Percentiles rank a stretch among this genome's conserved stretches.
Conservation (phyloP, 2,329 filamentous ascomycete genomes). For the Penicillium sp. region DNA sequence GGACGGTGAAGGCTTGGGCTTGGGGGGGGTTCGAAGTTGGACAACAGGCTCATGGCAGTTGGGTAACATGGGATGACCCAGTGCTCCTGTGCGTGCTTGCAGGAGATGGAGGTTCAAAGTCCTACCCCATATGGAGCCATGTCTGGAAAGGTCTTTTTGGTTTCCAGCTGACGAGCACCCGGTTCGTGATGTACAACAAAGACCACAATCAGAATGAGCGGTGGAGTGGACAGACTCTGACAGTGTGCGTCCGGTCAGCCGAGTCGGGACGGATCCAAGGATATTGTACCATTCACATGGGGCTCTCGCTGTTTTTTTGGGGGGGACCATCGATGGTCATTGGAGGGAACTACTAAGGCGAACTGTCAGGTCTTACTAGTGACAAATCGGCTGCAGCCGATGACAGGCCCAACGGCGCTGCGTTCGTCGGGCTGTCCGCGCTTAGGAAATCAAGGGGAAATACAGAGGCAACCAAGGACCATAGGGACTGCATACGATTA, state of each 20-base stretch:
- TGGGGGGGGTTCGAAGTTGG: conserved; percentile 19
- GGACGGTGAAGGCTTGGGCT: conserved; percentile 6
- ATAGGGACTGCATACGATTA: conserved; percentile 18
- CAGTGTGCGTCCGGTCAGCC: conserved; percentile 28
- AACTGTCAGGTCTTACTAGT: conserved; percentile 1
- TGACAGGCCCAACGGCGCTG: conserved; percentile 5
- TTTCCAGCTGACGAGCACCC: conserved; percentile 30
- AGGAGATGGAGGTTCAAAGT: conserved; percentile 1
- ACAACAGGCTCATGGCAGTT: conserved; percentile 30
- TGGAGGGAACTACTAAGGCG: conserved; percentile 12
- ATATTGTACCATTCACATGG: conserved; percentile 36
- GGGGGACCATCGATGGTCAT: conserved; percentile 15
- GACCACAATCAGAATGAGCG: conserved; percentile 23
- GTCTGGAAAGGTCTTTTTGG: conserved; percentile 7
- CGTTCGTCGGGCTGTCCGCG: not conserved
- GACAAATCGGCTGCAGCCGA: conserved; percentile 14
- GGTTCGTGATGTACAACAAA: conserved; percentile 31
- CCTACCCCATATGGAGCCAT: not conserved
- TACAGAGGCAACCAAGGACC: not conserved
- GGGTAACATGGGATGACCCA: conserved; percentile 29
- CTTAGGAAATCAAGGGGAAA: not conserved
- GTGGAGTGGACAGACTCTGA: conserved; percentile 20
- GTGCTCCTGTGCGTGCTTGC: conserved; percentile 11
- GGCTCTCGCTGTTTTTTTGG: conserved; percentile 14
- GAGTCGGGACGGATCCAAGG: conserved; percentile 23